These are phyloP conservation scores for Boletus semigastroideus DNA, from an alignment of 1,284 basidiomycete species.

Conservation along the genomic window DNA sequence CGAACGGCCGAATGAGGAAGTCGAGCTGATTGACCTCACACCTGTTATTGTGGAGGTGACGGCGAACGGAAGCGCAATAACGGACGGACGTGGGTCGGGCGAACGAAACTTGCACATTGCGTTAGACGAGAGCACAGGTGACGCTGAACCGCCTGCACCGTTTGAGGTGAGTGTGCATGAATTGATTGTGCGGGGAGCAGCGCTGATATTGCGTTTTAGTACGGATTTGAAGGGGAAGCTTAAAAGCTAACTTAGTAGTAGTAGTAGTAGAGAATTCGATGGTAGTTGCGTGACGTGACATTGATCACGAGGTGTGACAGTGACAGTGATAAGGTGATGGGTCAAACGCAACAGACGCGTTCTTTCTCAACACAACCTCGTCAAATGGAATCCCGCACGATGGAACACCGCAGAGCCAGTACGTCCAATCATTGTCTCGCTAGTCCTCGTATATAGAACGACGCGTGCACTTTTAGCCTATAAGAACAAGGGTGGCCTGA, in stretches of 20 bases:
- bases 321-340: slow-evolving; percentile 33
- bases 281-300: neutral
- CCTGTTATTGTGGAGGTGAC: slow-evolving; percentile 34
- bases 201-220: slow-evolving; percentile 13
- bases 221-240: slow-evolving; percentile 15
- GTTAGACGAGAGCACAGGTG: slow-evolving; percentile 68
- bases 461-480: slow-evolving; percentile 42
- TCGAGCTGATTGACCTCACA: slow-evolving; percentile 75
- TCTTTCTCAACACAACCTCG: slow-evolving; percentile 16
- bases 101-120: slow-evolving; percentile 52
- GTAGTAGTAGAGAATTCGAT: neutral
- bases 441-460: neutral
- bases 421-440: slow-evolving; percentile 25
- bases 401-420: slow-evolving; percentile 68
- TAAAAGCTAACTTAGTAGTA: neutral
- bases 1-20: slow-evolving; percentile 60
- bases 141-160: slow-evolving; percentile 74
- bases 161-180: slow-evolving; percentile 79
- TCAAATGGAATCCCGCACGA: slow-evolving; percentile 56
- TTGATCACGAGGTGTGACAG: slow-evolving; percentile 8
- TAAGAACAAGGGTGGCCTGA: slow-evolving; percentile 82
- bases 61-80: slow-evolving; percentile 29
- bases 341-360: slow-evolving; percentile 22
- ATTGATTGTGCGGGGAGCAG: too few species aligned
- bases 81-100: slow-evolving; percentile 22